These are phyloP conservation scores for Endotrypanum monterogeii DNA, from an alignment of 208 protist species.

Conservation along the genomic window DNA sequence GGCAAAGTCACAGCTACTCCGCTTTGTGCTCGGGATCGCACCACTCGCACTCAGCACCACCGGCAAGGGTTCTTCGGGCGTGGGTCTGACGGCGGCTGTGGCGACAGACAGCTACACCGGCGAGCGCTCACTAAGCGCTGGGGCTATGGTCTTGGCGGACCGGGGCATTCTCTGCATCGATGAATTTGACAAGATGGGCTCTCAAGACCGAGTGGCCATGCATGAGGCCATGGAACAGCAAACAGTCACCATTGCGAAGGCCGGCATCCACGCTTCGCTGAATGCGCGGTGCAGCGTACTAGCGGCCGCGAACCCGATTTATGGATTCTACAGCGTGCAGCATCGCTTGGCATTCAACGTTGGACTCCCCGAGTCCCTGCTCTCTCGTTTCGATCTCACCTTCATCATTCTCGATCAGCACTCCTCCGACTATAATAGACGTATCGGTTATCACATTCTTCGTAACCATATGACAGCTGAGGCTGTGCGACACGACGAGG, in stretches of 20 bases:
- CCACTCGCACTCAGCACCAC: constrained; percentile 98
- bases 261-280: constrained; percentile 99
- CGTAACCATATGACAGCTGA: constrained; percentile 92
- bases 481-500: constrained; percentile 59
- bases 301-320: constrained; percentile 99
- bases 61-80: constrained; percentile 96
- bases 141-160: constrained; percentile 99
- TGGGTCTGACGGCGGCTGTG: constrained; percentile 99
- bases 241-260: constrained; percentile 99
- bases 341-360: constrained; percentile 96
- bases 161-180: constrained; percentile 99
- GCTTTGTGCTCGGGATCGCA: constrained; percentile 96
- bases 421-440: constrained; percentile 89
- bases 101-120: constrained; percentile 97
- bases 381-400: constrained; percentile 99
- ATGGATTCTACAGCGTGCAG: constrained; percentile 97
- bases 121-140: constrained; percentile 96
- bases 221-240: constrained; percentile 99
- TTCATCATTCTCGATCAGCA: constrained; percentile 99
- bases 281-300: constrained; percentile 99
- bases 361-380: constrained; percentile 97
- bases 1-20: constrained; percentile 99
- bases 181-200: constrained; percentile 99
- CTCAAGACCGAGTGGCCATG: constrained; percentile 96
- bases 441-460: constrained; percentile 96